phyloP scores from a whole-genome alignment of 495 filamentous ascomycete genomes.

The Penicillium dipodomyicola region DNA sequence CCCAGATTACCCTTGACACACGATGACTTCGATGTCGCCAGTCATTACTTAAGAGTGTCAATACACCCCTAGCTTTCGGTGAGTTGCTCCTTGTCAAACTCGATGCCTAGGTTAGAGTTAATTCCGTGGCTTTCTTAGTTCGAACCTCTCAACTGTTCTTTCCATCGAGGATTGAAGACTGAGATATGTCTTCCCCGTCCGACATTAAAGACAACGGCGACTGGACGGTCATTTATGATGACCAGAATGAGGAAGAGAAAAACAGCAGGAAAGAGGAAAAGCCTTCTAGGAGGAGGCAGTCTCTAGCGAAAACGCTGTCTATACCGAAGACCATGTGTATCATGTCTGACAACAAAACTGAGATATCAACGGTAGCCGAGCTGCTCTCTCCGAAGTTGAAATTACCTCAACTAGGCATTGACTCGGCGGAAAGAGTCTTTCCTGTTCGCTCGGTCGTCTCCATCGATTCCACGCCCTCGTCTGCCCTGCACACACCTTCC shows the following conservation, averaged over 20 bases:
- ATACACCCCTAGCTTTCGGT: not conserved
- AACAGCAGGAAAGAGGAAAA: conserved; percentile 11
- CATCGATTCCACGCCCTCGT: conserved; percentile 27
- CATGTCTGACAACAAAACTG: conserved; percentile 25
- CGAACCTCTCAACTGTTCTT: too few species aligned
- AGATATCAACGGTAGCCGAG: conserved; percentile 21
- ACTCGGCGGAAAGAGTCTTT: conserved; percentile 26
- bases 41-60: not conserved
- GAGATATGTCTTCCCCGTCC: conserved; percentile 8
- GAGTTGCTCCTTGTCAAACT: not conserved
- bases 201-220: conserved; percentile 12
- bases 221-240: conserved; percentile 23
- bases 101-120: not conserved
- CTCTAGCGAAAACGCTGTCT: conserved; percentile 12
- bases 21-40: not conserved
- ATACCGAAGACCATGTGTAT: conserved; percentile 27
- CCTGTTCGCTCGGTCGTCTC: conserved; percentile 28
- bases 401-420: conserved; percentile 23
- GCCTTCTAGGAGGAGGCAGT: conserved; percentile 5
- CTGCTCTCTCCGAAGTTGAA: conserved; percentile 19
- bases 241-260: conserved; percentile 8
- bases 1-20: too few species aligned
- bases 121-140: not conserved
- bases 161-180: not conserved
- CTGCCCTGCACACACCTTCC: conserved; percentile 26